Percentiles rank a stretch among this genome's conserved stretches.
Evolutionary conservation across 257 asterid genomes (phyloP).

Genomic region (Sherardia arvensis): DNA sequence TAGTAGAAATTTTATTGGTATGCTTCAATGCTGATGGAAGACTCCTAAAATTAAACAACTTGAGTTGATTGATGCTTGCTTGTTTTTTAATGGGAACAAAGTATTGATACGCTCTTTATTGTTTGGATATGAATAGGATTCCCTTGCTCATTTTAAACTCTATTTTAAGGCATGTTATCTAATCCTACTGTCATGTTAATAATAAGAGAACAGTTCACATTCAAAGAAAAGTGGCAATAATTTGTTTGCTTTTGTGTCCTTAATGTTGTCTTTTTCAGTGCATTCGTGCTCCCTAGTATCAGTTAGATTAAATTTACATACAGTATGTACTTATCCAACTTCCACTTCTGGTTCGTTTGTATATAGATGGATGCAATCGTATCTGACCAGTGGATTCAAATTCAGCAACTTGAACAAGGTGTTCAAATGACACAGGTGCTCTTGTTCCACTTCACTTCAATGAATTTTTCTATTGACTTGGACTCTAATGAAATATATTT

Average conservation of each 20-base stretch:
- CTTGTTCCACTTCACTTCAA: not conserved
- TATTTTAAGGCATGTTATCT: not conserved
- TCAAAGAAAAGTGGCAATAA: not conserved
- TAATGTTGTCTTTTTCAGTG: not conserved
- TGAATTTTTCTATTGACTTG: not conserved
- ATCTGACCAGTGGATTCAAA: slow-evolving; percentile 85
- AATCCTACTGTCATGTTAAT: not conserved
- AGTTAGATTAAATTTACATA: not conserved
- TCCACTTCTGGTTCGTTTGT: not conserved
- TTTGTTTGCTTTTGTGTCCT: not conserved
- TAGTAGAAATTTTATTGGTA: not conserved
- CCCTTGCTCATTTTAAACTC: not conserved
- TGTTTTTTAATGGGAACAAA: too few relatives aligned
- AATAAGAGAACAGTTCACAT: not conserved
- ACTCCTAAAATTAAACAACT: not conserved
- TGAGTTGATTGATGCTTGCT: not conserved
- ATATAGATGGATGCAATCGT: slow-evolving; percentile 57
- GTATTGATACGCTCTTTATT: not conserved
- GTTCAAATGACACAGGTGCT: slow-evolving; percentile 72
- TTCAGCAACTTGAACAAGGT: slow-evolving; percentile 90
- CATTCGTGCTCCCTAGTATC: not conserved
- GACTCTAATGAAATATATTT: slow-evolving; percentile 4
- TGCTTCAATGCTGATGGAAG: not conserved
- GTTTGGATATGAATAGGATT: not conserved
- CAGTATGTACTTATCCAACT: not conserved